These are phyloP conservation scores for Sphagnum fallax DNA, from an alignment of 228 moss, liverwort and hornwort genomes.

Conservation along the genomic window DNA sequence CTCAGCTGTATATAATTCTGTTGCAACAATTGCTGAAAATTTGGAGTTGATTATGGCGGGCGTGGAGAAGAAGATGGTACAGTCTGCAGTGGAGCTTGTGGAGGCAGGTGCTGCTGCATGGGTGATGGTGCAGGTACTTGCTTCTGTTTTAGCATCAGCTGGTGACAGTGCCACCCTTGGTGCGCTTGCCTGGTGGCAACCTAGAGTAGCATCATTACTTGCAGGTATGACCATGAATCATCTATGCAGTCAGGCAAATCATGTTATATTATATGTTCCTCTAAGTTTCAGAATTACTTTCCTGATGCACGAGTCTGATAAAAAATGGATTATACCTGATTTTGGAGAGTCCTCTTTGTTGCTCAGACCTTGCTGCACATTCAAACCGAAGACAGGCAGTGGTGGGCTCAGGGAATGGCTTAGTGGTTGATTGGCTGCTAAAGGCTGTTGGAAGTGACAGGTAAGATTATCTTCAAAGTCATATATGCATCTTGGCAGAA, in stretches of 20 bases:
- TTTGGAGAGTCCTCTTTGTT: slow-evolving; percentile 5
- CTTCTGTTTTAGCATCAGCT: slow-evolving; percentile 59
- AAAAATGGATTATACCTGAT: no score
- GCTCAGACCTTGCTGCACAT: slow-evolving; percentile 82
- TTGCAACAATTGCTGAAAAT: slow-evolving; percentile 52
- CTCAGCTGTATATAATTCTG: slow-evolving; percentile 48
- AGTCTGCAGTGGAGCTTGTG: slow-evolving; percentile 47
- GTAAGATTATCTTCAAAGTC: slow-evolving; percentile 11
- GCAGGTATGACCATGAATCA: slow-evolving; percentile 23
- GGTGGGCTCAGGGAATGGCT: slow-evolving; percentile 80
- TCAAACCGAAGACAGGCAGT: slow-evolving; percentile 82
- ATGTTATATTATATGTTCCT: no score
- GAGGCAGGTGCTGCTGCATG: slow-evolving; percentile 65
- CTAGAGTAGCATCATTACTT: slow-evolving; percentile 67
- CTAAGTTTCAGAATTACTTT: no score
- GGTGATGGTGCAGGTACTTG: slow-evolving; percentile 68
- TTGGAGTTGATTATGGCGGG: slow-evolving; percentile 33
- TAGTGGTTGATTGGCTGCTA: slow-evolving; percentile 87
- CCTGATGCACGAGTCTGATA: no score
- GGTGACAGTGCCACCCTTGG: slow-evolving; percentile 66
- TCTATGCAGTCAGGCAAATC: no score
- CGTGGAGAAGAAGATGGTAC: slow-evolving; percentile 36
- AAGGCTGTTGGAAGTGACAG: slow-evolving; percentile 71
- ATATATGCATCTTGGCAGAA: neutral
- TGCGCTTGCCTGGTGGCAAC: slow-evolving; percentile 76